These are phyloP conservation scores for Raffaelea arxii DNA, from an alignment of 2,329 filamentous ascomycete species.

Conservation along the genomic window DNA sequence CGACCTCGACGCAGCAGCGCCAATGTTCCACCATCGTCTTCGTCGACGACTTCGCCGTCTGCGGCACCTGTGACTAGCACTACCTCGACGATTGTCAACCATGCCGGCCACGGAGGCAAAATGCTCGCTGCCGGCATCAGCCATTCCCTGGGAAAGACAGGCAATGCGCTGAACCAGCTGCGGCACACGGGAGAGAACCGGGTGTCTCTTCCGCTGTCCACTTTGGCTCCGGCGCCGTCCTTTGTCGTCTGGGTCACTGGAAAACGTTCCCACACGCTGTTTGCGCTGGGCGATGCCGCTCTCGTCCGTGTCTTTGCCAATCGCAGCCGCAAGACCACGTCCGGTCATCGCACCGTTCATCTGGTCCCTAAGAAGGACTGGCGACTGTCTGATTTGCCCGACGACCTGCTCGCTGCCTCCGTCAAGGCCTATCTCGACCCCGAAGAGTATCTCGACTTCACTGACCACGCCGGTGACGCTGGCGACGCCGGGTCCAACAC, in stretches of 20 bases:
- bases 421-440: slow-evolving; percentile 47
- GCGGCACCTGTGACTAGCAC: too few species aligned
- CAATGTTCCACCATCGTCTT: slow-evolving; percentile 27
- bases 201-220: slow-evolving; percentile 53
- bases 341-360: slow-evolving; percentile 42
- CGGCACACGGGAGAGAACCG: slow-evolving; percentile 69
- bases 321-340: slow-evolving; percentile 44
- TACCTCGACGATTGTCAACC: slow-evolving; percentile 41
- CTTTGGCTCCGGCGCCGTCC: slow-evolving; percentile 41
- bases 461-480: slow-evolving; percentile 40
- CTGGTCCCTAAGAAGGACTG: slow-evolving; percentile 55
- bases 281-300: slow-evolving; percentile 56
- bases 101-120: slow-evolving; percentile 60
- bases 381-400: slow-evolving; percentile 53
- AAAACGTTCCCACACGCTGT: slow-evolving; percentile 52
- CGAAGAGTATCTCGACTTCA: slow-evolving; percentile 45
- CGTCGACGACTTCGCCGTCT: slow-evolving; percentile 35
- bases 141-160: slow-evolving; percentile 65
- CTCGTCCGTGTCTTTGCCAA: slow-evolving; percentile 56
- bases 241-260: slow-evolving; percentile 59
- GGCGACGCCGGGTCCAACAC: slow-evolving; percentile 48
- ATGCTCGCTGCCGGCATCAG: slow-evolving; percentile 65
- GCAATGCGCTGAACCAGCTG: slow-evolving; percentile 57
- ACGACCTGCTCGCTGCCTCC: slow-evolving; percentile 46
- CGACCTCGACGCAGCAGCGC: slow-evolving; percentile 43